Evolutionary conservation across 805 yeast species (phyloP).

Genomic region (Novakomyces olei): DNA sequence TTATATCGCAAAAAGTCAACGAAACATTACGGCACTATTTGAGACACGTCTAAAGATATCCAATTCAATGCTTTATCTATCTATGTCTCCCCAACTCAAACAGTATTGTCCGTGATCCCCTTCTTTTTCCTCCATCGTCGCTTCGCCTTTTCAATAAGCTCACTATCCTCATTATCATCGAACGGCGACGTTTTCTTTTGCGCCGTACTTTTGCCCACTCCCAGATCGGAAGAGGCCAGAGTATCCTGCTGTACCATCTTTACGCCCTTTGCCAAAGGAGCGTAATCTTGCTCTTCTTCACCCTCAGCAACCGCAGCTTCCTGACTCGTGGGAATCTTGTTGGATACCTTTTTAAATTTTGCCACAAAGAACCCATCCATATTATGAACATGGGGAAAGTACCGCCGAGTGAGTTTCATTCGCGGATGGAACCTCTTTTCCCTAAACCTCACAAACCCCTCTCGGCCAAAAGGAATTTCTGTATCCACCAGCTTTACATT

Average conservation of each 20-base stretch:
- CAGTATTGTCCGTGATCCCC: constrained; percentile 98
- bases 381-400: constrained; percentile 94
- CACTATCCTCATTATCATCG: constrained; percentile 4
- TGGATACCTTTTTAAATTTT: constrained; percentile 58
- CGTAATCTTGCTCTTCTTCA: constrained; percentile 4
- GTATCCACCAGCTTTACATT: constrained; percentile 86
- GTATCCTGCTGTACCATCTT: too few species aligned
- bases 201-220: not conserved
- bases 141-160: constrained; percentile 1
- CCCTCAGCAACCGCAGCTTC: constrained; percentile 3
- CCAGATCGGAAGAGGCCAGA: constrained; percentile 1
- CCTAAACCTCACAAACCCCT: constrained; percentile 79
- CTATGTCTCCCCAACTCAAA: constrained; percentile 79
- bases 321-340: constrained; percentile 1
- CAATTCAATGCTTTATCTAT: too few species aligned
- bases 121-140: constrained; percentile 22
- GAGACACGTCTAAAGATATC: too few species aligned
- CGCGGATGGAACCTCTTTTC: constrained; percentile 75
- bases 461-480: constrained; percentile 81
- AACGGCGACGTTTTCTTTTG: not conserved
- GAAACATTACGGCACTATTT: too few species aligned
- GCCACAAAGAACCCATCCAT: constrained; percentile 98
- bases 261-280: not conserved
- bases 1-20: too few species aligned
- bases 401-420: constrained; percentile 68